A percentile compares a stretch with the other conserved stretches of the same genome.
Evolutionary conservation across 148 eudicot species (phyloP).

Genomic region (Dianthus caryophyllus): DNA sequence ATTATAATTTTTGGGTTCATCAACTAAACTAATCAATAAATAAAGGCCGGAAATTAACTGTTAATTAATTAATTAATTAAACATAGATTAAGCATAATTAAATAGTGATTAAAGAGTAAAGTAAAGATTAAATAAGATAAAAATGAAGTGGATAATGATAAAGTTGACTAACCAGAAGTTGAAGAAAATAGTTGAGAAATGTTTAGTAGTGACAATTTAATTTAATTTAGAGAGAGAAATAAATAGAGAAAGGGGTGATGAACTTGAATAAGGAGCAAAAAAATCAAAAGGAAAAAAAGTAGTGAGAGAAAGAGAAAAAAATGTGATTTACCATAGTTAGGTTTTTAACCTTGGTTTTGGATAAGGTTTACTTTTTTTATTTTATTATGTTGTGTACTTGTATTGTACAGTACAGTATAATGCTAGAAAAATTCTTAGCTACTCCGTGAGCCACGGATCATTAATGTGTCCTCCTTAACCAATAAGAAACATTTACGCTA

Average conservation of each 20-base stretch:
- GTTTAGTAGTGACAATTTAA: conserved; percentile 5
- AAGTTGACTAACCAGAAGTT: conserved; percentile 6
- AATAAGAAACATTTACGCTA: too few species aligned
- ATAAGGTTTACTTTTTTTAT: conserved; percentile 5
- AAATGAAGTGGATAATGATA: conserved; percentile 3
- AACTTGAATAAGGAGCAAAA: neutral
- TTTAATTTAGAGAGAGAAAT: neutral
- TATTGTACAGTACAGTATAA: too few species aligned
- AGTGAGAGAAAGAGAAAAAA: neutral
- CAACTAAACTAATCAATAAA: neutral
- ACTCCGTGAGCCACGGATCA: too few species aligned
- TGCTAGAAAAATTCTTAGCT: too few species aligned
- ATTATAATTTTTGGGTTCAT: neutral
- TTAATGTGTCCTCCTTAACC: too few species aligned
- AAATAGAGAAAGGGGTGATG: conserved; percentile 1
- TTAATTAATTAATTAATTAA: too few species aligned
- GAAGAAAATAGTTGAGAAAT: conserved; percentile 3
- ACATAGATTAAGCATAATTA: neutral
- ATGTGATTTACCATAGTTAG: conserved; percentile 3
- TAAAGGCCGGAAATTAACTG: neutral
- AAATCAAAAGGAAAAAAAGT: neutral
- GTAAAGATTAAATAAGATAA: neutral
- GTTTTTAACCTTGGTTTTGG: conserved; percentile 5
- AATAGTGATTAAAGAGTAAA: neutral
- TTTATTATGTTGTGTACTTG: conserved; percentile 2